Conservation (phyloP, 192 early-diverging fungal genomes). For the Radiomyces spectabilis region DNA sequence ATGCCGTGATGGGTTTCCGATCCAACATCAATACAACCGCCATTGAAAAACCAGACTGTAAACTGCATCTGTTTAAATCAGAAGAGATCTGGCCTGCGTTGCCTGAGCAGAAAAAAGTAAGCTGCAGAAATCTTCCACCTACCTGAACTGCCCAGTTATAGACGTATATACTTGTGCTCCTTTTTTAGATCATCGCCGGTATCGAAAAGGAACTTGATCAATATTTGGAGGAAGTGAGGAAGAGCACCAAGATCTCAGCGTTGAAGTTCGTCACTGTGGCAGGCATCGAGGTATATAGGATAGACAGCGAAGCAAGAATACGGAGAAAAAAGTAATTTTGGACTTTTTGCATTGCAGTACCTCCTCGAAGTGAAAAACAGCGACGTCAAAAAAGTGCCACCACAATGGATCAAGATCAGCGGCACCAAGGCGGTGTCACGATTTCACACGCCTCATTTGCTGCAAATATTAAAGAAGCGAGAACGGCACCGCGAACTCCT, state of each 20-base stretch:
- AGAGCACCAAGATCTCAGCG: constrained; percentile 30
- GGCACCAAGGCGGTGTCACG: constrained; percentile 60
- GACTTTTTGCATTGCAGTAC: constrained; percentile 29
- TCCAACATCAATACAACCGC: constrained; percentile 37
- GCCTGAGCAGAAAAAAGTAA: constrained; percentile 32
- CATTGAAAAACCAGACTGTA: constrained; percentile 35
- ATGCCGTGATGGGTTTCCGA: constrained; percentile 27
- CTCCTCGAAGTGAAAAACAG: constrained; percentile 63
- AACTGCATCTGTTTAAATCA: constrained; percentile 48
- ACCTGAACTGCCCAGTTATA: too few relatives aligned
- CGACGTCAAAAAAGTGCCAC: constrained; percentile 49
- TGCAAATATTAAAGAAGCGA: constrained; percentile 46
- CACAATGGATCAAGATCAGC: constrained; percentile 64
- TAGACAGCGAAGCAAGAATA: background rate
- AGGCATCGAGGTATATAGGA: constrained; percentile 46
- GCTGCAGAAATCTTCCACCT: background rate
- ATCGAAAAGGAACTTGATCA: constrained; percentile 50
- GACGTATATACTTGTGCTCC: background rate
- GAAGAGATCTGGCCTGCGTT: constrained; percentile 44
- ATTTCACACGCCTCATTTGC: constrained; percentile 56
- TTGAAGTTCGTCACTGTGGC: constrained; percentile 58
- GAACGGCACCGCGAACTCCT: constrained; percentile 50
- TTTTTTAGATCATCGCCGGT: constrained; percentile 34
- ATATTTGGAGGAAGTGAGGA: constrained; percentile 42
- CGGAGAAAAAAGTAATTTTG: background rate